Evolutionary conservation across 345 rosid genomes (phyloP), one percentile per base, ranked within the genome.

Genomic region (Acer saccharum): DNA sequence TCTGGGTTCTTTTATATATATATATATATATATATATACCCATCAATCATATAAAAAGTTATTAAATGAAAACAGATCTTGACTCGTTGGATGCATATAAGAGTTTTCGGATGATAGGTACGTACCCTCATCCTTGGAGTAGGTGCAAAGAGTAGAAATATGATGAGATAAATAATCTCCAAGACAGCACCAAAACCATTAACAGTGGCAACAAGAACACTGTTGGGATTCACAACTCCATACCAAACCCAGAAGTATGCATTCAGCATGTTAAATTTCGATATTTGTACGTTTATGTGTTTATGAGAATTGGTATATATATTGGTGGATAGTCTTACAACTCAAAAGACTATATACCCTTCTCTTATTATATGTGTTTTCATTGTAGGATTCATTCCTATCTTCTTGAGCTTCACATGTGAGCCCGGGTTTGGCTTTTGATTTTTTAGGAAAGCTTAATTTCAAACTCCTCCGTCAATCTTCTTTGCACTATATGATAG

Each of bases 401-500:
- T 29, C 32, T 29, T 2, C 32, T 29, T 29, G 1, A 29, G 32
- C 32, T 29, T 29, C 2, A 29, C 32, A 29, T 29, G 32, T 29
- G 32, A 2, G 32, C 32, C 32, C 3, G 3, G 32, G 3, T 2
- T 29, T 29, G 32, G 77, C 87, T 86, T 32, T 88, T 79, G 35
- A 29, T 29, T 29, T 29, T 29, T 90, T 92, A 6, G 97, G 97
- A 57, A 87, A 76, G 80, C 93, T 85, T n/a, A n/a, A n/a, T n/a
- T 70, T 90, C 94, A 62, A 88, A 94, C 67, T 92, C 94, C 69
- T 94, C 97, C 0, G 97, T 94, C 20, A 97, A 88, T 84, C 86
- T 77, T 13, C 84, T 78, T 85, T 83, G 76, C 78, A 84, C 85
- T 65, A 94, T 92, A 64, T 83, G 85, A 94, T 91, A 92, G 66